Evolutionary conservation across 2,329 filamentous ascomycete species (phyloP), one percentile per base, ranked within the genome.

Genomic region (Thielaviopsis ethacetica): DNA sequence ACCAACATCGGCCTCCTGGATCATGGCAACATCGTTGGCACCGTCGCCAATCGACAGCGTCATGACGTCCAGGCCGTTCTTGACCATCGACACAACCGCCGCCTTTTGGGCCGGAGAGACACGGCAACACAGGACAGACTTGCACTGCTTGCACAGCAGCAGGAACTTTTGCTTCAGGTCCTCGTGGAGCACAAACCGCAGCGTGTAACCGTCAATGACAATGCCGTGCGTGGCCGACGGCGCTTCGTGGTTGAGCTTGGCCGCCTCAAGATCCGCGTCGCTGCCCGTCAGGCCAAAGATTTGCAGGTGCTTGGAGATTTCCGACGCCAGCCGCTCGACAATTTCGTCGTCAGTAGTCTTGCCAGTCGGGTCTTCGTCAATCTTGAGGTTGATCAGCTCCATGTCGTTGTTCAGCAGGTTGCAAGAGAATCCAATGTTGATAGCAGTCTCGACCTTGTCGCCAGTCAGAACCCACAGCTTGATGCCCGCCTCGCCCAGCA

Each of bases 391-490:
- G 63, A 98, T 87, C 62, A 98, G 75, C 65, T 98, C 93, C 93
- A 98, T 96, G 65, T 95, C 88, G 70, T 96, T 98, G 72, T 91
- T 90, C 59, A 98, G 80, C 34, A 98, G 78, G 66, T 98, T 98
- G 75, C 94, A 98, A 12, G 94, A 98, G 72, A 97, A 98, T 2
- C 93, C 93, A 68, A 98, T 98, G 73, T 98, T 98, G 82, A 98
- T 98, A 60, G 94, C 93, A 24, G 93, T 98, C 73, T 98, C 93
- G 34, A 97, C 91, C 72, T 97, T 98, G 77, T 98, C 93, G 63
- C 94, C 93, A 17, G 93, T 98, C 63, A 98, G 75, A 58, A 98
- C 93, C 93, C 93, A 98, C 7, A 98, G 81, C 72, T 98, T 98
- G 72, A 98, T 96, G 69, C 94, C 94, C 58, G 93, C 93, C 67